Base-by-base conservation (phyloP, 352 stramenopile species). In the Pythium biforme region DNA sequence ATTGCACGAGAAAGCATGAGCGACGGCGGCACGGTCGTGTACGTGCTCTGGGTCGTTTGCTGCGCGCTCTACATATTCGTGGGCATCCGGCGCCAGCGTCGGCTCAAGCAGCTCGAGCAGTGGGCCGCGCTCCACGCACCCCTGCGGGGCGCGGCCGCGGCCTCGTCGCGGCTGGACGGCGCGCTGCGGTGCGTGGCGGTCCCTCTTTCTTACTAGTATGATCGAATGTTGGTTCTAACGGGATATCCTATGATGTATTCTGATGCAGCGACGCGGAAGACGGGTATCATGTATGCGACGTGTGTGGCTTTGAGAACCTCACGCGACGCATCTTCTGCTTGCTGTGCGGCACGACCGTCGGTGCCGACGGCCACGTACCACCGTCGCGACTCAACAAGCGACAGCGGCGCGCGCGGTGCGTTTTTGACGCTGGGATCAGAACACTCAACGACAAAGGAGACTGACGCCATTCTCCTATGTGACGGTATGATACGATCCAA, bases 251-350 rank as follows among this genome's bases (percentile, higher is more conserved):
- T 5, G 10, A 20, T 43, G 37, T 19, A 17, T 43, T n/a, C 14
- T 7, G 37, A 37, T n/a, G 23, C 43, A 64, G 57, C 3, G 57
- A 57, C 12, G 57, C 57, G 6, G 57, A 53, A 14, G 47, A 64
- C 2, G 57, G 57, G 8, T 64, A 45, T 25, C 19, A 43, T 22
- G n/a, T 9, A n/a, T 64, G 57, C n/a, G 47, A 9, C 23, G 57
- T 64, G 20, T 64, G 57, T 14, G 46, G 29, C 27, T 64, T 64
- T 34, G 57, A 56, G 31, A 64, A 64, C 57, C 48, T 64, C 46
- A 57, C 55, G 47, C 57, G 57, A 10, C 34, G 46, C 4, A 50
- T 56, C 26, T 50, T 51, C 23, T 64, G 57, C 20, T 19, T 57
- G 15, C 19, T 57, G 17, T 64, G 57, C 25, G 57, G 57, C 22